Evolutionary conservation across 495 filamentous ascomycete species (phyloP).

Genomic region (Penicillium cinerascens): DNA sequence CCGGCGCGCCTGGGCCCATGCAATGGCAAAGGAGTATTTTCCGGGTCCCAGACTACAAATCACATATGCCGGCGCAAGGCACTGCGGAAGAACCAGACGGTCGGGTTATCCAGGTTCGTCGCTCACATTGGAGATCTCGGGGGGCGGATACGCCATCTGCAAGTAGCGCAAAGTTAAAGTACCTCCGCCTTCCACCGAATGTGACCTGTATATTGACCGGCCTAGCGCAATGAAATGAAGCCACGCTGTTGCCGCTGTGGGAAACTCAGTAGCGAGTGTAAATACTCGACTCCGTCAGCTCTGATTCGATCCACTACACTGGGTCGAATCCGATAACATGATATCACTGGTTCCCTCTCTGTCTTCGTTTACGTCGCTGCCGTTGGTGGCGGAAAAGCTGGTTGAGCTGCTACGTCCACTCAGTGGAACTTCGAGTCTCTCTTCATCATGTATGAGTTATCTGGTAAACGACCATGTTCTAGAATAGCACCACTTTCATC

Average conservation of each 20-base stretch:
- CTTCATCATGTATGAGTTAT: background rate
- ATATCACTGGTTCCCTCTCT: slow-evolving; percentile 18
- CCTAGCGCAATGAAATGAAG: slow-evolving; percentile 47
- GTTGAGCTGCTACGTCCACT: slow-evolving; percentile 22
- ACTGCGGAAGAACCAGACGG: slow-evolving; percentile 4
- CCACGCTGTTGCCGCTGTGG: slow-evolving; percentile 42
- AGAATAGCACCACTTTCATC: slow-evolving; percentile 37
- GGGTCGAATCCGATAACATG: slow-evolving; percentile 7
- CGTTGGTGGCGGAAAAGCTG: slow-evolving; percentile 22
- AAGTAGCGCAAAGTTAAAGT: slow-evolving; percentile 50
- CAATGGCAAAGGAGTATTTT: slow-evolving; percentile 29
- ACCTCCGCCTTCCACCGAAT: background rate
- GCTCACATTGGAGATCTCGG: slow-evolving; percentile 43
- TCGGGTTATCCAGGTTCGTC: slow-evolving; percentile 30
- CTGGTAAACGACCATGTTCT: slow-evolving; percentile 4
- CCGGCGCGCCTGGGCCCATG: slow-evolving; percentile 8
- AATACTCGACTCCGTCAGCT: slow-evolving; percentile 22
- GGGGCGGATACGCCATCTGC: slow-evolving; percentile 45
- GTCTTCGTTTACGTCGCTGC: slow-evolving; percentile 25
- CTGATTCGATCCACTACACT: slow-evolving; percentile 4
- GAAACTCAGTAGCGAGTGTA: slow-evolving; percentile 38
- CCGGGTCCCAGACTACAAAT: slow-evolving; percentile 22
- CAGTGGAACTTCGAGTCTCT: background rate
- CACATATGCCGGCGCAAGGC: slow-evolving; percentile 3
- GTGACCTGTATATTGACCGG: background rate